These are phyloP conservation scores for Groenewaldozyma sp. DNA, from an alignment of 1,139 yeast genomes.

Conservation along the genomic window DNA sequence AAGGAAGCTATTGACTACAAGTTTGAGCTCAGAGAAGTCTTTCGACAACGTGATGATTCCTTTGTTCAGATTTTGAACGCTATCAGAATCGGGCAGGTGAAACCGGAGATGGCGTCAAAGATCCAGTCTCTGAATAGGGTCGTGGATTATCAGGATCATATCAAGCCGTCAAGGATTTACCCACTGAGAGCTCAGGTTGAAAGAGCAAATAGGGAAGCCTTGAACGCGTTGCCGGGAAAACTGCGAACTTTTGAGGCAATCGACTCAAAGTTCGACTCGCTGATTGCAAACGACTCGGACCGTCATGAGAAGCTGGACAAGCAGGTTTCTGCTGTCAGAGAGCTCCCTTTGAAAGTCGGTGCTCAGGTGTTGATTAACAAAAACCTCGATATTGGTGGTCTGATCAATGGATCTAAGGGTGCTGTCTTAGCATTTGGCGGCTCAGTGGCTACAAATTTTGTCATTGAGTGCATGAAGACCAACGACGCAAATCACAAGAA, in stretches of 20 bases:
- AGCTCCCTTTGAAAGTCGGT: conserved; percentile 42
- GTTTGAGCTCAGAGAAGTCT: conserved; percentile 65
- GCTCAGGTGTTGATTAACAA: conserved; percentile 53
- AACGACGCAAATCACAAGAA: not conserved
- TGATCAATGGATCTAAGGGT: conserved; percentile 45
- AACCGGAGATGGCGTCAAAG: conserved; percentile 35
- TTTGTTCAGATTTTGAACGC: conserved; percentile 68
- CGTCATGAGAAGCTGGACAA: conserved; percentile 25
- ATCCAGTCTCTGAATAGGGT: conserved; percentile 44
- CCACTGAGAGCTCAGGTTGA: conserved; percentile 73
- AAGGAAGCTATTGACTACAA: conserved; percentile 48
- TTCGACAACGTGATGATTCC: conserved; percentile 73
- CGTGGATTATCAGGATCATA: conserved; percentile 58
- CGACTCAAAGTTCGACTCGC: conserved; percentile 43
- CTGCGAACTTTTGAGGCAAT: conserved; percentile 36
- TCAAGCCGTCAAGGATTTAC: conserved; percentile 71
- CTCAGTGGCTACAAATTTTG: not conserved
- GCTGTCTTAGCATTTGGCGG: conserved; percentile 36
- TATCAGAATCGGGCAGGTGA: conserved; percentile 56
- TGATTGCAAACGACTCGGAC: conserved; percentile 14
- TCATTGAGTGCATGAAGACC: no score
- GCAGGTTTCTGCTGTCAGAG: conserved; percentile 40
- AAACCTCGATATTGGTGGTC: conserved; percentile 33
- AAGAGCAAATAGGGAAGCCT: conserved; percentile 49
- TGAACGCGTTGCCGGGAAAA: conserved; percentile 39